Base-by-base conservation (phyloP, 2,329 filamentous ascomycete genomes). In the Exophiala dermatitidis region DNA sequence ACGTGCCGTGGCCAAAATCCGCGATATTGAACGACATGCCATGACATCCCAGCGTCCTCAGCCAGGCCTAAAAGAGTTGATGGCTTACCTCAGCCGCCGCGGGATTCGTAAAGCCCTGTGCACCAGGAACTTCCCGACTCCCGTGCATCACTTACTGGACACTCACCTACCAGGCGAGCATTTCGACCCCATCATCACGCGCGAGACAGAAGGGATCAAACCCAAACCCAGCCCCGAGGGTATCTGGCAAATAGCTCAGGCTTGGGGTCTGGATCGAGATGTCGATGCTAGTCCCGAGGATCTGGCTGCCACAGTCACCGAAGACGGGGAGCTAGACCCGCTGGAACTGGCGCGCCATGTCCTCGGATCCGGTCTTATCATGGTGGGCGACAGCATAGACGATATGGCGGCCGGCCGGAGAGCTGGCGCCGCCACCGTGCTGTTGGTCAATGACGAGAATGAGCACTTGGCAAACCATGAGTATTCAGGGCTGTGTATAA, bases 351-450 rank as follows among this genome's bases (percentile, higher is more conserved):
- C 72, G 48, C 93, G 53, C 40, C 41, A 32, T 31, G 43, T 52
- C 33, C 44, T 58, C 30, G 61, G 62, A 9, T 50, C 56, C 9
- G 50, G 51, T 6, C 46, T 58, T 31, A 45, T 57, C 48, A 48
- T 63, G 74, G 74, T 77, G 26, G 87, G 87, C 3, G 87, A 91
- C 66, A 90, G 85, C 10, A 82, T 95, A 51, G 93, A 97, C 68
- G 93, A 98, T 67, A 94, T 97, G 82, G 87, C 85, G 5, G 89
- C 91, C 0, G 91, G 93, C 0, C 80, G 85, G 55, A 77, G 76
- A 48, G 91, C 91, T 0, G 91, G 91, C 1, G 88, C 90, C 1
- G 86, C 89, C 33, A 97, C 93, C 0, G 90, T 97, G n/a, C 67
- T 97, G 66, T 74, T 98, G 42, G 78, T 85, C 10, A 94, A 94